phyloP scores from a whole-genome alignment of 192 early-diverging fungal genomes.

The Chytriomyces confervae region DNA sequence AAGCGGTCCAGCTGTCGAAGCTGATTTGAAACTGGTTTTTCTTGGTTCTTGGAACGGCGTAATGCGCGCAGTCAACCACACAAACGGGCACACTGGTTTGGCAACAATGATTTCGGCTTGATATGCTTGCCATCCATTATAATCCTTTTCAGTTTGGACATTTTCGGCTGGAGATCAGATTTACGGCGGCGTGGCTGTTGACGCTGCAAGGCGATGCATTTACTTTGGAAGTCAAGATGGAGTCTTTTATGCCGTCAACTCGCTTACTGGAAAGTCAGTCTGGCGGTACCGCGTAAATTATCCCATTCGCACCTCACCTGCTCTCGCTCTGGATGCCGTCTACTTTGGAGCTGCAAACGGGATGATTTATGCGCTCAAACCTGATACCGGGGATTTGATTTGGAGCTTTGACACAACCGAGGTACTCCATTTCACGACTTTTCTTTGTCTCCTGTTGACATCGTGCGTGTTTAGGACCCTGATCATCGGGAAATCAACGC shows the following conservation, averaged over 20 bases:
- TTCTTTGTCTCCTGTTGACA: background rate
- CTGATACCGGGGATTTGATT: slow-evolving; percentile 17
- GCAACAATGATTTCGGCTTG: background rate
- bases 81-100: slow-evolving; percentile 22
- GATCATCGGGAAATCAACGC: slow-evolving; percentile 38
- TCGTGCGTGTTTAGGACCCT: background rate
- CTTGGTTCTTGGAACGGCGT: slow-evolving; percentile 29
- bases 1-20: slow-evolving; percentile 25
- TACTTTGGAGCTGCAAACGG: slow-evolving; percentile 33
- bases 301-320: slow-evolving; percentile 31
- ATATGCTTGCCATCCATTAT: background rate
- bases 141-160: slow-evolving; percentile 21
- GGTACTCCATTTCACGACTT: background rate
- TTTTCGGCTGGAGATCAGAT: slow-evolving; percentile 27
- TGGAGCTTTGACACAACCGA: slow-evolving; percentile 34
- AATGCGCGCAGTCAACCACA: slow-evolving; percentile 26
- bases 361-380: slow-evolving; percentile 32
- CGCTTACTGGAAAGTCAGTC: slow-evolving; percentile 28
- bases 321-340: slow-evolving; percentile 25
- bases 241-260: slow-evolving; percentile 29
- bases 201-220: slow-evolving; percentile 13
- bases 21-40: slow-evolving; percentile 27
- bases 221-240: slow-evolving; percentile 32
- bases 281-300: slow-evolving; percentile 35
- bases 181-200: slow-evolving; percentile 30